Base-by-base conservation (phyloP, 768 basidiomycete genomes). In the Kondoa subrosea region DNA sequence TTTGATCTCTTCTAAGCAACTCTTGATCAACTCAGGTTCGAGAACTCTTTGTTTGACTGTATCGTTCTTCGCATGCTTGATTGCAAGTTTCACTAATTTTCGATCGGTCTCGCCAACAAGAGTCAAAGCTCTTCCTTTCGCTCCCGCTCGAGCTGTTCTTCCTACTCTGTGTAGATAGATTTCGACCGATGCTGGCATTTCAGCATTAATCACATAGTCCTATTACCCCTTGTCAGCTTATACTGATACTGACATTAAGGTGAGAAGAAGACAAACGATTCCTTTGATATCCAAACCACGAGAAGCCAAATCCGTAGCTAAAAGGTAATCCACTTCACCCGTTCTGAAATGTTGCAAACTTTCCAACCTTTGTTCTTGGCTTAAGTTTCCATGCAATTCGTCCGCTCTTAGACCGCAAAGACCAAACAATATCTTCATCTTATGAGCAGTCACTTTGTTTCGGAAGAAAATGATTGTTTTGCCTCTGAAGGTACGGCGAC, bases 131-230 rank as follows among this genome's bases (percentile, higher is more conserved):
- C 92, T 84, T 77, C 95, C 95, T 75, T 86, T 87, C 72, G 83
- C 83, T 3, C 95, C 95, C 2, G 95, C 74, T 68, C 74, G 72
- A 3, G 74, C 74, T 8, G 74, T 75, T 40, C 74, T 72, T 27
- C 74, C 73, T 27, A 97, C 93, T 68, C 95, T 87, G 77, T 99
- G 95, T 33, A 96, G 82, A 78, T 99, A 99, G 73, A 91, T 91
- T 4, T 88, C 85, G 34, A 96, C 80, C 74, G 91, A 88, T 25
- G 84, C 82, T 12, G 95, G 95, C 93, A 97, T 95, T 76, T 99
- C 95, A 76, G 92, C 97, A 77, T 99, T 99, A 76, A 99, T 91
- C 70, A 99, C 90, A 1, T 91, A 91, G 75, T 97, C 89, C 40
- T 50, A 21, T 50, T 8, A 50, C 40, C 40, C 21, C 40, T n/a